These are phyloP conservation scores for Grammothele lineata DNA, from an alignment of 768 basidiomycete genomes.

Conservation along the genomic window DNA sequence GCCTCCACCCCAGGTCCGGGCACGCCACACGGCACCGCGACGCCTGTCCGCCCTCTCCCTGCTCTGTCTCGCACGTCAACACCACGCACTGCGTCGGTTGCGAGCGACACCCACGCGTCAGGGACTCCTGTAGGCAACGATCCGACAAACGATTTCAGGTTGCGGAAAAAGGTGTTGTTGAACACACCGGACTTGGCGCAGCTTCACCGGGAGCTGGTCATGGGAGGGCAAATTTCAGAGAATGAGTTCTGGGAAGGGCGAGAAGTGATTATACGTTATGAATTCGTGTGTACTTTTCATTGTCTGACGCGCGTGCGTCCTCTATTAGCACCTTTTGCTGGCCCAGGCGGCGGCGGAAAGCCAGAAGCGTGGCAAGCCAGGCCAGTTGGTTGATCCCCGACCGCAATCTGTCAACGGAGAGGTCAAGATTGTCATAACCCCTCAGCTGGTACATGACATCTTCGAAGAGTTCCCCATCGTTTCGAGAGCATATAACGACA, in stretches of 20 bases:
- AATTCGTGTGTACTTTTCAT: conserved; percentile 12
- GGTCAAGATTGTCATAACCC: conserved; percentile 85
- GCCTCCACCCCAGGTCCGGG: conserved; percentile 14
- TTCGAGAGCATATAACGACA: conserved; percentile 86
- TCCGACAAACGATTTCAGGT: conserved; percentile 60
- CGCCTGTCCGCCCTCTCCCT: conserved; percentile 23
- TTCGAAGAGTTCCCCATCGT: conserved; percentile 98
- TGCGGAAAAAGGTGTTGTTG: conserved; percentile 76
- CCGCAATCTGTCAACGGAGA: conserved; percentile 85
- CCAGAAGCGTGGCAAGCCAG: conserved; percentile 78
- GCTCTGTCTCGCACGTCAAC: conserved; percentile 42
- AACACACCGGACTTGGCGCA: conserved; percentile 72
- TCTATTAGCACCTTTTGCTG: conserved; percentile 62
- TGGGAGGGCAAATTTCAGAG: conserved; percentile 81
- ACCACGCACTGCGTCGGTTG: conserved; percentile 53
- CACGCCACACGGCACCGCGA: conserved; percentile 16
- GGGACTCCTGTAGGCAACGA: conserved; percentile 56
- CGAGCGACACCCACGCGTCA: conserved; percentile 43
- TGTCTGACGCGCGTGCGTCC: conserved; percentile 23
- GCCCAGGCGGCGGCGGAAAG: conserved; percentile 70
- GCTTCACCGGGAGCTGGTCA: conserved; percentile 86
- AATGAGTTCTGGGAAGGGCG: conserved; percentile 97
- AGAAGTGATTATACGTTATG: conserved; percentile 58
- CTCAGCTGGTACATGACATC: conserved; percentile 90
- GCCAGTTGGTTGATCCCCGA: conserved; percentile 83